Evolutionary conservation across 1,139 yeast species (phyloP), one percentile per base, ranked within the genome.

Genomic region (Geotrichum bryndzae): DNA sequence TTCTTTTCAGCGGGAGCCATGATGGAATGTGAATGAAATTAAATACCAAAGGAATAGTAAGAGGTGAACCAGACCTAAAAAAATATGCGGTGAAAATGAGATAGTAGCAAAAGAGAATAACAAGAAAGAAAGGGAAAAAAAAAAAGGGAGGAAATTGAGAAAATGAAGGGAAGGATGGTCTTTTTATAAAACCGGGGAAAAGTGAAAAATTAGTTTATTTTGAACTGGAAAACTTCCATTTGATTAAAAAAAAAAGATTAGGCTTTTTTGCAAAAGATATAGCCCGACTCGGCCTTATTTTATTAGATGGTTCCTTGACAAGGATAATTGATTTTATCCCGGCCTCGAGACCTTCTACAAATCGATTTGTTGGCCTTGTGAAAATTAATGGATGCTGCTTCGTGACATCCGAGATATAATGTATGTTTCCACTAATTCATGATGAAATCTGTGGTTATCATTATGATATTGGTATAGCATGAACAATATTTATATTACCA

Each of bases 1-100:
- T 68, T 70, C 58, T 66, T 66, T 52, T 64, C 66, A 52, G 65
- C 61, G 45, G 62, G 60, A 27, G 65, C 65, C 69, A 67, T 72
- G 66, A 46, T 56, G 31, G 57, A 29, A 45, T 18, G 29, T 53
- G n/a, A 22, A 33, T 51, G 51, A 45, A 22, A 50, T 10, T 56
- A 35, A 38, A 31, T 23, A 58, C 53, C 27, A 23, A 11, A 27
- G 33, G 59, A 25, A 23, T 52, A 31, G 33, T n/a, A 51, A 29
- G 25, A 33, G 51, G 25, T 15, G 33, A 25, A 50, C 22, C 46
- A 15, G 60, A 25, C 59, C 48, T 56, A 61, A 61, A 31, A 63
- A 53, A 10, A 38, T 10, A 35, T 4, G 5, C 25, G n/a, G 23
- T 51, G 51, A n/a, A 23, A 27, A 46, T 10, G 45, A 18, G 29